Percentiles rank a stretch among this genome's conserved stretches.
phyloP scores from a whole-genome alignment of 2,329 filamentous ascomycete species.

The Epicoccum sorghinum region DNA sequence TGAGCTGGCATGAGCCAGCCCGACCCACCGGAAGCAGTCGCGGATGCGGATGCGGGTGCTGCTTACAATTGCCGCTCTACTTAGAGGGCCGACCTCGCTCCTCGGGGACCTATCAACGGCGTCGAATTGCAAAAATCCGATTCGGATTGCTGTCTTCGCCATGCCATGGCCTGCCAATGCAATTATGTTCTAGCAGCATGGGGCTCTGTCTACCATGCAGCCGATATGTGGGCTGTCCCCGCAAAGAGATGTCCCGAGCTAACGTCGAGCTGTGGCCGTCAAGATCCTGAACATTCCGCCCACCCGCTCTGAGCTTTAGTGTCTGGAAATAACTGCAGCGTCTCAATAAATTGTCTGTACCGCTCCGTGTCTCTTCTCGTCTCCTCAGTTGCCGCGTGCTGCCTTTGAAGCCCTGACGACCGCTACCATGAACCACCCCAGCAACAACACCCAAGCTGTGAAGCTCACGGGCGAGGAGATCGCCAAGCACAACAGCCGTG shows the following conservation, averaged over 20 bases:
- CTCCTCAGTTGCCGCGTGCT: not conserved
- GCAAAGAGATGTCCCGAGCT: conserved; percentile 43
- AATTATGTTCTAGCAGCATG: not conserved
- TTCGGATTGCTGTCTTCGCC: conserved; percentile 22
- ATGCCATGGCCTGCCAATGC: conserved; percentile 5
- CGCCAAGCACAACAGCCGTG: conserved; percentile 76
- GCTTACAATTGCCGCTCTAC: conserved; percentile 12
- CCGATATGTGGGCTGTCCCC: conserved; percentile 15
- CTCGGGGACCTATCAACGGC: conserved; percentile 3
- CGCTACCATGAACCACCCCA: conserved; percentile 52
- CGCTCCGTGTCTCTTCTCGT: conserved; percentile 7
- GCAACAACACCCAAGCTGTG: conserved; percentile 48
- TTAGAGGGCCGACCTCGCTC: conserved; percentile 11
- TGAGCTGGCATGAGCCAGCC: conserved; percentile 9
- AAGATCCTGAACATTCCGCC: conserved; percentile 39
- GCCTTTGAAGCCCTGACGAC: conserved; percentile 10
- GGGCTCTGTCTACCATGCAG: conserved; percentile 10
- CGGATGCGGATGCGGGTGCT: not conserved
- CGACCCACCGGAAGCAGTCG: not conserved
- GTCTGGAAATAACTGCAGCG: conserved; percentile 26
- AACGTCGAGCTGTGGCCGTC: conserved; percentile 33
- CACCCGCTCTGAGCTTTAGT: conserved; percentile 26
- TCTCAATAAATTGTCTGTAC: conserved; percentile 6
- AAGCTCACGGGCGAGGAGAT: conserved; percentile 57
- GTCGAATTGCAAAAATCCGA: conserved; percentile 22